These are phyloP conservation scores for Rhynchospora breviuscula DNA, from an alignment of 176 grass and related monocot species.

Conservation along the genomic window DNA sequence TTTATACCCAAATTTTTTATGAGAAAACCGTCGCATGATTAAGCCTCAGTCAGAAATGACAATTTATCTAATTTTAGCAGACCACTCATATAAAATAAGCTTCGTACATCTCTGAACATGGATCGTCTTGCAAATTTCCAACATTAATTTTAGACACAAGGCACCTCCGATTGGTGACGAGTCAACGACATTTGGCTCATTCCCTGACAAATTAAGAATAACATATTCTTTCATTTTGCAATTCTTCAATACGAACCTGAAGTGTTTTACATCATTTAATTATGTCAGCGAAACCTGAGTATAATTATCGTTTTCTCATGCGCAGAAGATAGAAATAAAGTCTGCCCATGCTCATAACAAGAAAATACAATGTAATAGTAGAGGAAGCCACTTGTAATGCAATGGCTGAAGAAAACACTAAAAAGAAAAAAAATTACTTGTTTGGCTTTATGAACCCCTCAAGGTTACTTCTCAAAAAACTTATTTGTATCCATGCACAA, in stretches of 20 bases:
- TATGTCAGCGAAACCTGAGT: neutral
- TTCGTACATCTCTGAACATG: too few species aligned
- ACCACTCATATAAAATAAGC: too few species aligned
- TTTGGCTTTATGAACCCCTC: constrained; percentile 25
- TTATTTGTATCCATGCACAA: constrained; percentile 51
- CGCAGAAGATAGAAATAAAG: neutral
- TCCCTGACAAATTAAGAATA: neutral
- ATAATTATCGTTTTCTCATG: neutral
- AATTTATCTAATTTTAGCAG: too few species aligned
- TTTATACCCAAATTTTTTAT: too few species aligned
- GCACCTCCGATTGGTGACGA: neutral
- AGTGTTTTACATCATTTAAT: neutral
- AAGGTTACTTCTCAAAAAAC: constrained; percentile 30
- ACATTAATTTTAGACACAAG: neutral
- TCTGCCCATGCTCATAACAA: neutral
- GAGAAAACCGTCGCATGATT: too few species aligned
- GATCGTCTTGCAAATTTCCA: neutral
- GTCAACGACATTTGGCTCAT: neutral
- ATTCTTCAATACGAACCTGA: neutral
- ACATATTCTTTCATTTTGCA: neutral
- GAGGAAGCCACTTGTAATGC: neutral
- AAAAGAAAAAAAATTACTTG: constrained; percentile 23
- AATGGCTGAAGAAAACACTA: neutral
- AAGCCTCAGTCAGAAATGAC: too few species aligned
- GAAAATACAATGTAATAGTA: neutral